Conservation (phyloP, 352 stramenopile genomes). For the Globisporangium acanthophoron region DNA sequence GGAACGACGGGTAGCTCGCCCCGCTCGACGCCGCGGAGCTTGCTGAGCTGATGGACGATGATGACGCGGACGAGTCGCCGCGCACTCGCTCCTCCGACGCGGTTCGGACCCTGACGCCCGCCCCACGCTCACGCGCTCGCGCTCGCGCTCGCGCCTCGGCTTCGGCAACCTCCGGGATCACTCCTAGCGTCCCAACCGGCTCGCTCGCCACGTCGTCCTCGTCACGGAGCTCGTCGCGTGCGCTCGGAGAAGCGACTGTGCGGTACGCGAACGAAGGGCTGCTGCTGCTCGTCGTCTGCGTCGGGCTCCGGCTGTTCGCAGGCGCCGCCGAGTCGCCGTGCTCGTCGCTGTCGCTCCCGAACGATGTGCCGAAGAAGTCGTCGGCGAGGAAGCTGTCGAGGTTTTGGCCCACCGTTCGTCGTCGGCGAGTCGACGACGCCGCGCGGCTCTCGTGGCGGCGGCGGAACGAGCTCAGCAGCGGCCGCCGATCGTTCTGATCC, state of each 20-base stretch:
- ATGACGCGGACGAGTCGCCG: constrained; percentile 19
- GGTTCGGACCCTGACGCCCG: neutral
- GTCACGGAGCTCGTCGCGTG: constrained; percentile 1
- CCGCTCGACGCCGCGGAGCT: constrained; percentile 3
- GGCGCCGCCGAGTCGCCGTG: constrained; percentile 15
- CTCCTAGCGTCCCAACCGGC: constrained; percentile 19
- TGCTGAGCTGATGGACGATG: constrained; percentile 7
- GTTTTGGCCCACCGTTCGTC: constrained; percentile 26
- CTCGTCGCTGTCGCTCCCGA: constrained; percentile 16
- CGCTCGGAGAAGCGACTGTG: constrained; percentile 13
- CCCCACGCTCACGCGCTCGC: constrained; percentile 13
- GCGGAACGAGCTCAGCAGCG: constrained; percentile 41
- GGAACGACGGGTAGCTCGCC: constrained; percentile 25
- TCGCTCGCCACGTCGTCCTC: neutral
- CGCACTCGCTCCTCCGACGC: constrained; percentile 14
- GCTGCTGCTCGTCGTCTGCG: neutral
- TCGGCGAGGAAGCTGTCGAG: constrained; percentile 48
- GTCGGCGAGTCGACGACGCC: constrained; percentile 17
- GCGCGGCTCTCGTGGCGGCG: constrained; percentile 19
- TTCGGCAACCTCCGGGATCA: constrained; percentile 66
- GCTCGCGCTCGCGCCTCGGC: constrained; percentile 31
- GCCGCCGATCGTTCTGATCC: constrained; percentile 48
- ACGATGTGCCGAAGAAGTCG: constrained; percentile 70
- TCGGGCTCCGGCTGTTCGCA: constrained; percentile 12
- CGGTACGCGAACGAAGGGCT: constrained; percentile 3